These are phyloP conservation scores for Tanacetum coccineum DNA, from an alignment of 129 eudicot genomes.

Conservation along the genomic window DNA sequence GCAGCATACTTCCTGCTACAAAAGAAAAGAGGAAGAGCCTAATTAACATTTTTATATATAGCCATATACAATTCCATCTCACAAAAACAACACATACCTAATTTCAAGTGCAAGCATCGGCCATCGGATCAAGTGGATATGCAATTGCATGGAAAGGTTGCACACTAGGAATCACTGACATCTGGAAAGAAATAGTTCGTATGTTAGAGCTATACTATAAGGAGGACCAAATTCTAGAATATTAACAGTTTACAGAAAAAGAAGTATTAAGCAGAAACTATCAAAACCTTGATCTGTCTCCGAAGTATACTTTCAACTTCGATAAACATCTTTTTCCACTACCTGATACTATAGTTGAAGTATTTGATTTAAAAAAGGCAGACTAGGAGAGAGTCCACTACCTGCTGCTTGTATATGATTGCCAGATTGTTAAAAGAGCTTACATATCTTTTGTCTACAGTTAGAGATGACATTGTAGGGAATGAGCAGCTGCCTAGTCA, in stretches of 20 bases:
- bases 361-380: too few relatives aligned
- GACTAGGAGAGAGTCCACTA: conserved; percentile 11
- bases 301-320: conserved; percentile 88
- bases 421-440: conserved; percentile 90
- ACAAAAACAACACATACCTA: conserved; percentile 38
- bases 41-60: conserved; percentile 4
- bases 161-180: conserved; percentile 92
- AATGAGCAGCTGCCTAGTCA: conserved; percentile 82
- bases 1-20: conserved; percentile 87
- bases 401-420: conserved; percentile 94
- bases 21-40: neutral
- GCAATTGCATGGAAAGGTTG: conserved; percentile 99
- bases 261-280: conserved; percentile 1
- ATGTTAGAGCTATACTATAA: conserved; percentile 15
- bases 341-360: conserved; percentile 8
- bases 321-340: conserved; percentile 70
- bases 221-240: neutral
- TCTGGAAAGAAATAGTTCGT: conserved; percentile 38
- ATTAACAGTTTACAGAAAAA: neutral
- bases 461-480: conserved; percentile 76
- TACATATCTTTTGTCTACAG: conserved; percentile 90
- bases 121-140: conserved; percentile 97
- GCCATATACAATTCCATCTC: neutral
- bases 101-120: conserved; percentile 97
- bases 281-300: conserved; percentile 77